Base-by-base conservation (phyloP, 345 rosid species). In the Rhodomyrtus tomentosa region DNA sequence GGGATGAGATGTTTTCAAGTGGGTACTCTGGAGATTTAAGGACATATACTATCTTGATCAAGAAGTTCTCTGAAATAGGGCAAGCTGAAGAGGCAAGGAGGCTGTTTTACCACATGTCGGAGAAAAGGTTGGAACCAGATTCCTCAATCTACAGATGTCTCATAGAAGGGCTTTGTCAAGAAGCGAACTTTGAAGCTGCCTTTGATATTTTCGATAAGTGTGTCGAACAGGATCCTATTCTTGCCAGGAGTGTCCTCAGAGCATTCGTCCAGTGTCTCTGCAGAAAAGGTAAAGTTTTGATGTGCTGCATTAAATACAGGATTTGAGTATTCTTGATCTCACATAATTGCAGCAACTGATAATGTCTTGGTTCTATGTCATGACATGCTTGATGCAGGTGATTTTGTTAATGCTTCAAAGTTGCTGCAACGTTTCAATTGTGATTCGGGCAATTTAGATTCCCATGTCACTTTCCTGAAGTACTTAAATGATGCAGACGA, bases 1-100 rank as follows among this genome's bases (percentile, higher is more conserved):
- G 99, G 99, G 98, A 94, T 88, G 98, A 96, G 91, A 95, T 95
- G 98, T 95, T 95, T 87, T 90, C 91, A 25, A 90, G 84, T 83
- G 96, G 98, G 36, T 96, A 96, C 84, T 81, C 87, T 48, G 95
- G 93, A 89, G 92, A 95, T 83, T 84, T 90, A 83, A 91, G 87
- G 82, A 93, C 95, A 10, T 95, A 96, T 80, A 91, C 88, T 84
- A 89, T 93, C 76, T 94, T 95, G 73, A 93, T 94, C 56, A 84
- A 85, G 86, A 95, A 94, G 85, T 88, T 95, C 84, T 92, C 95
- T 50, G 93, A 90, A 82, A 91, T 89, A 80, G 94, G 93, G 83
- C 92, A 95, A 86, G 89, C 88, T 68, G 97, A 95, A 55, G 96
- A 95, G 87, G 92, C 97, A 29, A 24, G 87, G 86, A 90, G 93